Evolutionary conservation across 2,329 filamentous ascomycete species (phyloP).

Genomic region (Capronia coronata): DNA sequence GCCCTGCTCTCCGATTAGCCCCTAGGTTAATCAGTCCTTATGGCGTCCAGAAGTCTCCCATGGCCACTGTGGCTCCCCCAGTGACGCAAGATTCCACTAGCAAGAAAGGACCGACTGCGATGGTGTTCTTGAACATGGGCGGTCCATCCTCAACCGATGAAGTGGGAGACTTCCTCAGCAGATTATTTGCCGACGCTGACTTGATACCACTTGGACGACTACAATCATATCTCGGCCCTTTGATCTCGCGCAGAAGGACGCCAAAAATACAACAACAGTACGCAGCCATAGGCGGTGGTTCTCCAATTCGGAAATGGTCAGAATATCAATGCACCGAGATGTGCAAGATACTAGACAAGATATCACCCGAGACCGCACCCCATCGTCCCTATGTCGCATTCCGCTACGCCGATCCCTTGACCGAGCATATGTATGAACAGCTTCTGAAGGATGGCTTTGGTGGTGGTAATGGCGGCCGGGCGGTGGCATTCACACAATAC

Average conservation of each 20-base stretch:
- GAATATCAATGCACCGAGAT: slow-evolving; percentile 90
- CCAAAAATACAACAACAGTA: slow-evolving; percentile 98
- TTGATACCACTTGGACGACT: slow-evolving; percentile 90
- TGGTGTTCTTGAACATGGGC: slow-evolving; percentile 99
- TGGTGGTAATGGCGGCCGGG: slow-evolving; percentile 78
- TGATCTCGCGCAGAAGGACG: slow-evolving; percentile 79
- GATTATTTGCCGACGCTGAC: slow-evolving; percentile 88
- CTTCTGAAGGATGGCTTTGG: slow-evolving; percentile 86
- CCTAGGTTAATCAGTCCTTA: slow-evolving; percentile 3
- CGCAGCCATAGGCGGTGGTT: slow-evolving; percentile 90
- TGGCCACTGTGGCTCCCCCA: slow-evolving; percentile 62
- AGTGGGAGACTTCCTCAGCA: slow-evolving; percentile 81
- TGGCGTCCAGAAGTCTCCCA: slow-evolving; percentile 29
- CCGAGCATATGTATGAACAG: slow-evolving; percentile 83
- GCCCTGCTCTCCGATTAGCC: slow-evolving; percentile 1
- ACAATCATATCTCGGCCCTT: slow-evolving; percentile 81
- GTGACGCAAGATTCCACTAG: slow-evolving; percentile 70
- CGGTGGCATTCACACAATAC: slow-evolving; percentile 96
- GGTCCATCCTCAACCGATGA: slow-evolving; percentile 83
- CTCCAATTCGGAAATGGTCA: slow-evolving; percentile 95
- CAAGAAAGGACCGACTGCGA: slow-evolving; percentile 79
- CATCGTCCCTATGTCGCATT: slow-evolving; percentile 98
- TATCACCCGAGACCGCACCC: slow-evolving; percentile 85
- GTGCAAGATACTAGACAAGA: slow-evolving; percentile 92
- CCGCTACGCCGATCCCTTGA: slow-evolving; percentile 86